Evolutionary conservation across 2,329 filamentous ascomycete species (phyloP).

Genomic region (Leptodontidium sp.): DNA sequence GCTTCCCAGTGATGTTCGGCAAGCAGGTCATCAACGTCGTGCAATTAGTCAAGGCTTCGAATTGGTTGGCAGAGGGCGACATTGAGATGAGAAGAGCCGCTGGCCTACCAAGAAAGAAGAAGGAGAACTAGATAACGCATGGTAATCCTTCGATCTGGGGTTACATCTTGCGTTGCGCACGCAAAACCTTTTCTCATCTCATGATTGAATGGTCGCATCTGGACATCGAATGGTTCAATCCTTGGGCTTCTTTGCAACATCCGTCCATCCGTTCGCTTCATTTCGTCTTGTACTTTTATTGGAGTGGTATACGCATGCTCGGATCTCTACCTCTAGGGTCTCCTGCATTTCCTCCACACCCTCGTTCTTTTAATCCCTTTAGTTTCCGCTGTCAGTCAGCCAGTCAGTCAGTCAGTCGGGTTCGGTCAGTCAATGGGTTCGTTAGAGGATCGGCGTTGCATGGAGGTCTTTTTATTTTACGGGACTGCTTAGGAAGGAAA

Average conservation of each 20-base stretch:
- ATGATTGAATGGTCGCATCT: slow-evolving; percentile 21
- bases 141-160: background rate
- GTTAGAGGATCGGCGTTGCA: slow-evolving; percentile 33
- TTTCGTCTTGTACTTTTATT: slow-evolving; percentile 36
- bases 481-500: slow-evolving; percentile 9
- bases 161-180: slow-evolving; percentile 2
- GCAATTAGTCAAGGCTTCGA: slow-evolving; percentile 91
- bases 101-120: slow-evolving; percentile 61
- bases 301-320: slow-evolving; percentile 26
- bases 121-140: slow-evolving; percentile 35
- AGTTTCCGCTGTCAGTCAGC: slow-evolving; percentile 32
- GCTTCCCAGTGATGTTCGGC: slow-evolving; percentile 84
- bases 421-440: slow-evolving; percentile 16
- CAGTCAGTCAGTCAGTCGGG: background rate
- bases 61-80: slow-evolving; percentile 94
- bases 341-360: slow-evolving; percentile 22
- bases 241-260: slow-evolving; percentile 23
- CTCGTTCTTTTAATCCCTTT: slow-evolving; percentile 29
- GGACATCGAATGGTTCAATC: slow-evolving; percentile 16
- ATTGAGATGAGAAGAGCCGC: slow-evolving; percentile 65
- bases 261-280: background rate
- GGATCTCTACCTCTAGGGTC: slow-evolving; percentile 4
- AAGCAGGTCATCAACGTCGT: slow-evolving; percentile 97
- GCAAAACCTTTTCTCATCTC: slow-evolving; percentile 8
- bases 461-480: slow-evolving; percentile 16